These are phyloP conservation scores for Fusarium sp. DNA, from an alignment of 2,329 filamentous ascomycete genomes.

Conservation along the genomic window DNA sequence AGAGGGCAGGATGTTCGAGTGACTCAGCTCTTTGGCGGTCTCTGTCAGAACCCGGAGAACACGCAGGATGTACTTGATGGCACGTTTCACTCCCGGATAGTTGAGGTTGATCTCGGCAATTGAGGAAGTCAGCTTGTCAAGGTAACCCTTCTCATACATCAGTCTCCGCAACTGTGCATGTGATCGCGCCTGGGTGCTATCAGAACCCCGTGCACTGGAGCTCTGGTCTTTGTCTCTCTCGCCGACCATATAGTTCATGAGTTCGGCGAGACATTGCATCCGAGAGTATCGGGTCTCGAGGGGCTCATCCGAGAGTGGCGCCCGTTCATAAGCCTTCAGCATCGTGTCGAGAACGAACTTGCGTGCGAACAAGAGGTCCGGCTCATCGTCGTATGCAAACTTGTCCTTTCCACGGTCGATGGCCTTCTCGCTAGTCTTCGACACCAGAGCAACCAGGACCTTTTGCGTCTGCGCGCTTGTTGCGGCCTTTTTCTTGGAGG, in stretches of 20 bases:
- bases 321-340: slow-evolving; percentile 89
- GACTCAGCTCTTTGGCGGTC: slow-evolving; percentile 85
- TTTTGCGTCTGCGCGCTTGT: slow-evolving; percentile 87
- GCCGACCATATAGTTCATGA: slow-evolving; percentile 91
- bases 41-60: slow-evolving; percentile 87
- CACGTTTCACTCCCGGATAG: slow-evolving; percentile 89
- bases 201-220: slow-evolving; percentile 51
- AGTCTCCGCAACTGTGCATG: slow-evolving; percentile 87
- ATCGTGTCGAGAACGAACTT: slow-evolving; percentile 95
- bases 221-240: slow-evolving; percentile 72
- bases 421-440: slow-evolving; percentile 82
- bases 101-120: slow-evolving; percentile 96
- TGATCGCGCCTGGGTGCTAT: slow-evolving; percentile 60
- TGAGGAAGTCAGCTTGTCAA: slow-evolving; percentile 85
- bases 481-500: slow-evolving; percentile 82
- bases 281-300: slow-evolving; percentile 87
- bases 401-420: slow-evolving; percentile 63
- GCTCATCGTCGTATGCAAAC: slow-evolving; percentile 76
- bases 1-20: slow-evolving; percentile 75
- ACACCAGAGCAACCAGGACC: slow-evolving; percentile 84
- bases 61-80: slow-evolving; percentile 94
- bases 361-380: slow-evolving; percentile 88
- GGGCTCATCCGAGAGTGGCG: slow-evolving; percentile 77
- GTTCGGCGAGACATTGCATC: slow-evolving; percentile 84
- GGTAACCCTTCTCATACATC: slow-evolving; percentile 98